Evolutionary conservation across 805 yeast genomes (phyloP).

Genomic region (Martiniozyma abietophila): DNA sequence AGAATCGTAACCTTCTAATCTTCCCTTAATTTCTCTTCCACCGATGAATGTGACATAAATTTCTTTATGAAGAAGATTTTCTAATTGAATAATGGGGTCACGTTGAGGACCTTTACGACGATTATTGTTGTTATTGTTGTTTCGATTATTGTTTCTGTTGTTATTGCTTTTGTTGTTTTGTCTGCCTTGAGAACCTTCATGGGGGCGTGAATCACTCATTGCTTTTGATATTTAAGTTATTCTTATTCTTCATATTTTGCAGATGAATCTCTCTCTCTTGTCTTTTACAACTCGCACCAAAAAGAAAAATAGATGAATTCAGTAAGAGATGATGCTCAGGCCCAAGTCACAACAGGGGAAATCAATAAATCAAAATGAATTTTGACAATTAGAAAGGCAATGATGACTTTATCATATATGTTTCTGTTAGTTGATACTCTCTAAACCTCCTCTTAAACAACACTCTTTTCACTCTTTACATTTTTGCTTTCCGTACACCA

Average conservation of each 20-base stretch:
- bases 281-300: no score
- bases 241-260: background rate
- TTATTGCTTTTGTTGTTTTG: constrained; percentile 2
- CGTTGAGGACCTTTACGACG: constrained; percentile 71
- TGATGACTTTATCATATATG: no score
- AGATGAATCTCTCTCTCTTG: background rate
- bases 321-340: no score
- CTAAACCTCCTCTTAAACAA: no score
- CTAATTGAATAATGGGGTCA: constrained; percentile 79
- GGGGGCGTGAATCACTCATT: background rate
- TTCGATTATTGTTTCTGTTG: constrained; percentile 7
- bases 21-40: constrained; percentile 71
- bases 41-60: constrained; percentile 78
- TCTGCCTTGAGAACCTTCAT: background rate
- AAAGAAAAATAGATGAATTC: no score
- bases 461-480: no score
- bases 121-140: constrained; percentile 6
- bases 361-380: no score
- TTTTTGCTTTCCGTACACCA: no score
- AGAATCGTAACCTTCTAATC: constrained; percentile 75
- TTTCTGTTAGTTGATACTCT: no score
- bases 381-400: no score
- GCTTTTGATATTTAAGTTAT: background rate
- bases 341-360: no score
- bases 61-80: constrained; percentile 61